phyloP scores from a whole-genome alignment of 345 rosid genomes.

The Euclidium syriacum region DNA sequence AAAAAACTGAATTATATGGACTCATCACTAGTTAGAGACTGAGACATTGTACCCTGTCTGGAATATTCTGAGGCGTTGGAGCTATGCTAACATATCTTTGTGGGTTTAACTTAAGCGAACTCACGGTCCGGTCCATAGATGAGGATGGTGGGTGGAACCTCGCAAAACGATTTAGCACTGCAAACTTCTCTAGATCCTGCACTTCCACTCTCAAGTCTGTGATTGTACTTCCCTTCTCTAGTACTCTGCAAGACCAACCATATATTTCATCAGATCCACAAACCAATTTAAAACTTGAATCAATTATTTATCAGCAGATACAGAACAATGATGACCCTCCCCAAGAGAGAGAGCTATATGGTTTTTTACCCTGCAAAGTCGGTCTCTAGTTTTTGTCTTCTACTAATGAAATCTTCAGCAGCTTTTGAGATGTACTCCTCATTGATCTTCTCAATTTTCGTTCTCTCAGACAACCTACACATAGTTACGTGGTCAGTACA shows the following conservation, averaged over 20 bases:
- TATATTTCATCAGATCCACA: no score
- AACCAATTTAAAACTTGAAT: not conserved
- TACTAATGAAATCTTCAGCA: slow-evolving; percentile 53
- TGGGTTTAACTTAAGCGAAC: slow-evolving; percentile 45
- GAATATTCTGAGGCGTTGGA: slow-evolving; percentile 80
- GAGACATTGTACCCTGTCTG: slow-evolving; percentile 87
- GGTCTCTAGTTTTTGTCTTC: slow-evolving; percentile 54
- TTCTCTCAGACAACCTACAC: slow-evolving; percentile 43
- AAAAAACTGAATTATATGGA: slow-evolving; percentile 25
- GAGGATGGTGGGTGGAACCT: slow-evolving; percentile 70
- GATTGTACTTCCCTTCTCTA: slow-evolving; percentile 59
- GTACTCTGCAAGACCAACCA: slow-evolving; percentile 63
- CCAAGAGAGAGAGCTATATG: not conserved
- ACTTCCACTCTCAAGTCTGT: slow-evolving; percentile 75
- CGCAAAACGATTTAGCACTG: slow-evolving; percentile 89
- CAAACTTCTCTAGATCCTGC: slow-evolving; percentile 71
- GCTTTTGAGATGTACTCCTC: slow-evolving; percentile 52
- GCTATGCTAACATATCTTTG: slow-evolving; percentile 86
- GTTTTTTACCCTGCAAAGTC: slow-evolving; percentile 51
- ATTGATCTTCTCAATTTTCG: slow-evolving; percentile 36
- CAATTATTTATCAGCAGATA: no score
- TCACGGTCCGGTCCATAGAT: no score
- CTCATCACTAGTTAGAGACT: slow-evolving; percentile 63
- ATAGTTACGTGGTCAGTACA: not conserved
- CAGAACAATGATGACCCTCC: no score